Conservation (phyloP, 225 moss, liverwort and hornwort species). For the Anthoceros angustus region DNA sequence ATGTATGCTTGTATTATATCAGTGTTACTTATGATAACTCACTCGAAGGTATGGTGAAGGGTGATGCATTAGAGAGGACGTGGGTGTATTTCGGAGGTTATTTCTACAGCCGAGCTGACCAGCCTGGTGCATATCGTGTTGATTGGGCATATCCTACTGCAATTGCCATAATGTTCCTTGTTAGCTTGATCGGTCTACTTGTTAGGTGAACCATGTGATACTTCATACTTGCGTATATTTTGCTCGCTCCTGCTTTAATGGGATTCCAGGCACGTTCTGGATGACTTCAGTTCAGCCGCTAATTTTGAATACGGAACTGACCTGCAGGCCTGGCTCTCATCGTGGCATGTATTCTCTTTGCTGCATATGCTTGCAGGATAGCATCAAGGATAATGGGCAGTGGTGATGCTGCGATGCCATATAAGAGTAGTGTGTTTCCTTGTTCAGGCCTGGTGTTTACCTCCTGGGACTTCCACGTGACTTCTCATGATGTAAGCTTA, state of each 20-base stretch:
- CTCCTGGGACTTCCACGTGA: conserved; percentile 87
- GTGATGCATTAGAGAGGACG: conserved; percentile 48
- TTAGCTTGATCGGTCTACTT: conserved; percentile 41
- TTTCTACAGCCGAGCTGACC: conserved; percentile 35
- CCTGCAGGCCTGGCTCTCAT: too few species aligned
- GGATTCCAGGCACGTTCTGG: too few species aligned
- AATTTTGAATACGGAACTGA: too few species aligned
- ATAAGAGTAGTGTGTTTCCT: conserved; percentile 43
- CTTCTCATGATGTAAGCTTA: conserved; percentile 39
- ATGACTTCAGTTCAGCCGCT: too few species aligned
- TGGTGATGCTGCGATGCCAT: conserved; percentile 29
- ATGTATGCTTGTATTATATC: not conserved
- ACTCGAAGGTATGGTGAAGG: conserved; percentile 17
- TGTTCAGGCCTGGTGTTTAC: conserved; percentile 59
- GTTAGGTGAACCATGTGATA: conserved; percentile 24
- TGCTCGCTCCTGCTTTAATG: too few species aligned
- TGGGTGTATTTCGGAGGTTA: conserved; percentile 85
- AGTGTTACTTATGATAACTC: not conserved
- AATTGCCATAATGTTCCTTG: conserved; percentile 44
- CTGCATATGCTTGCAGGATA: conserved; percentile 31
- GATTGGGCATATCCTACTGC: conserved; percentile 61
- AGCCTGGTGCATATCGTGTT: conserved; percentile 43
- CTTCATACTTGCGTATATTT: not conserved
- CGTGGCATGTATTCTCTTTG: not conserved
- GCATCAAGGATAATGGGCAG: conserved; percentile 34